Evolutionary conservation across 192 early-diverging fungal species (phyloP).

Genomic region (Backusella tuberculispora): DNA sequence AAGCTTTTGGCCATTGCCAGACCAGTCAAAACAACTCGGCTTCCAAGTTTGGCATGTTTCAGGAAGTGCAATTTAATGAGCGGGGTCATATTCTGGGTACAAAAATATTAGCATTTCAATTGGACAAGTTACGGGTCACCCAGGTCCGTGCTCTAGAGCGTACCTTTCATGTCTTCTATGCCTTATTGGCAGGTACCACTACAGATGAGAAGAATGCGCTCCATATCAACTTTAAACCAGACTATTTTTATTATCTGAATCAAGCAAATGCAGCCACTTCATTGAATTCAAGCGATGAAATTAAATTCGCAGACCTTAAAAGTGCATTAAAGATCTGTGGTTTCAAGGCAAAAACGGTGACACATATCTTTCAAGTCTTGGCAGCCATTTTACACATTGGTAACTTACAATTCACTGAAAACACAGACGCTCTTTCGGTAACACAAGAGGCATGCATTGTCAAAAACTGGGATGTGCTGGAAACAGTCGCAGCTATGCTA

Average conservation of each 20-base stretch:
- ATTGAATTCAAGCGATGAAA: constrained; percentile 46
- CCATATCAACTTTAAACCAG: constrained; percentile 57
- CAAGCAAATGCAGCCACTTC: constrained; percentile 31
- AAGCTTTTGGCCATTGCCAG: constrained; percentile 78
- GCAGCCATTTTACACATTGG: constrained; percentile 91
- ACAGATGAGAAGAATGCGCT: constrained; percentile 68
- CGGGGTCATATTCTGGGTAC: constrained; percentile 81
- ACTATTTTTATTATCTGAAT: constrained; percentile 59
- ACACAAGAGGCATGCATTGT: constrained; percentile 68
- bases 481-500: constrained; percentile 64
- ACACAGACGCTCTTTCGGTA: constrained; percentile 43
- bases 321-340: constrained; percentile 64
- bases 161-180: constrained; percentile 82
- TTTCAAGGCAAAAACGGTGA: constrained; percentile 66
- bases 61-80: constrained; percentile 90
- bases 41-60: constrained; percentile 81
- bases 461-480: constrained; percentile 67
- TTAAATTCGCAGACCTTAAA: constrained; percentile 68
- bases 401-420: constrained; percentile 79
- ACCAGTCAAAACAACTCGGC: constrained; percentile 70
- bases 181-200: constrained; percentile 79
- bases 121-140: constrained; percentile 66
- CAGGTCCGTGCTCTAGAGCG: constrained; percentile 61
- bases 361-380: constrained; percentile 79
- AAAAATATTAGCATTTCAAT: constrained; percentile 74